Evolutionary conservation across 2,329 filamentous ascomycete species (phyloP), one percentile per base, ranked within the genome.

Genomic region (Epichloe festucae): DNA sequence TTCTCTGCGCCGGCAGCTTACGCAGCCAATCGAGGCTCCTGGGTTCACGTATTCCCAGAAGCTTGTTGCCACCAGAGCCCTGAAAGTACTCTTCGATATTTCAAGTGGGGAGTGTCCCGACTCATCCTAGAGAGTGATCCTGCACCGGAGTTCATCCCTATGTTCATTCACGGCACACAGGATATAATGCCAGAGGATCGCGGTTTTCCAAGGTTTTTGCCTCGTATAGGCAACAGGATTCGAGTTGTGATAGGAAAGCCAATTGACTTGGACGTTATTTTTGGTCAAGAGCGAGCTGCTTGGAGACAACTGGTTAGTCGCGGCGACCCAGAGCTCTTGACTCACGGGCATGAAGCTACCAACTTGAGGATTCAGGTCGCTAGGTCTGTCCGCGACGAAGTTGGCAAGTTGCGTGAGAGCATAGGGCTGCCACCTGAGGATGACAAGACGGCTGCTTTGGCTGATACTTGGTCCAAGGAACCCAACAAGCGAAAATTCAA

Each of bases 41-140:
- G 93, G 93, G 74, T 98, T 4, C 93, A 98, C 67, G 85, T 97
- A 51, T 97, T 97, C 67, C 93, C 93, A 12, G 93, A 98, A 69
- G 93, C 89, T 46, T 89, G 87, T 67, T 89, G 95, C 45, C 90
- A 97, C 67, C 93, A 98, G 70, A 83, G 89, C 58, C 78, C 85
- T 1, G 73, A 82, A 42, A 81, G 82, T 60, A 81, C 84, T 7
- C 84, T 97, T 75, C 85, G 93, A 34, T 98, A 98, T 70, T 97
- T 97, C 79, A 96, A 95, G 72, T 98, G 93, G 93, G 93, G 93
- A 1, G 76, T 97, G 2, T 89, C 91, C 6, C 81, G 93, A 2
- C 76, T 97, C 53, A 93, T 98, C 53, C 79, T 98, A 46, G 93
- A 98, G 67, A 81, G 85, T 46, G 86, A 91, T 47, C 88, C 89